A percentile compares a stretch with the other conserved stretches of the same genome.
These are phyloP conservation scores for Saccharomycopsis sp. DNA, from an alignment of 805 yeast species.

Conservation along the genomic window DNA sequence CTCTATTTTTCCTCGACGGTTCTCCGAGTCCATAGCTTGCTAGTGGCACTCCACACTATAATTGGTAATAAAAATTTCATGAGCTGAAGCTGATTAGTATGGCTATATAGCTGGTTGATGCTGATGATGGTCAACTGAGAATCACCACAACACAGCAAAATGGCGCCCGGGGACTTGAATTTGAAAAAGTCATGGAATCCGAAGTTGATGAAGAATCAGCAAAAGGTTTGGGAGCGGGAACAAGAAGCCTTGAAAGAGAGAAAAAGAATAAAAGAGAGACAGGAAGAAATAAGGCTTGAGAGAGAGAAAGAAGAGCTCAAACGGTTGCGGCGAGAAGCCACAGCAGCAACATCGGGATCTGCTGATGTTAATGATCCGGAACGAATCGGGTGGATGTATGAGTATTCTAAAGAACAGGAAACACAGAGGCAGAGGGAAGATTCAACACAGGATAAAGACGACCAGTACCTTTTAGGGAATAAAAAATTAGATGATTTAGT, in stretches of 20 bases:
- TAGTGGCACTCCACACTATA: no score
- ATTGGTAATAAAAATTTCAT: no score
- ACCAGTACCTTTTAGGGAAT: slow-evolving; percentile 49
- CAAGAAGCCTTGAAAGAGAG: slow-evolving; percentile 71
- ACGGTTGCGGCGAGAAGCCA: slow-evolving; percentile 26
- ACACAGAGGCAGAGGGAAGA: slow-evolving; percentile 10
- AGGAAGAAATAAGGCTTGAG: slow-evolving; percentile 57
- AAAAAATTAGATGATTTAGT: slow-evolving; percentile 38
- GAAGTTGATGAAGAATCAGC: slow-evolving; percentile 73
- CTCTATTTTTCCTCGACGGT: no score
- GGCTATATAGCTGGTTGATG: no score
- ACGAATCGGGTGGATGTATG: slow-evolving; percentile 85
- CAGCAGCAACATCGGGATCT: slow-evolving; percentile 24
- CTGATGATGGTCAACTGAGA: no score
- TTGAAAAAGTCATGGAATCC: slow-evolving; percentile 97
- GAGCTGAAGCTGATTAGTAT: no score
- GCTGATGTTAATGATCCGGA: slow-evolving; percentile 32
- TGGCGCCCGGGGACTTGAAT: slow-evolving; percentile 76
- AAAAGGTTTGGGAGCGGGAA: slow-evolving; percentile 77
- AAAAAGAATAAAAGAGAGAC: slow-evolving; percentile 53
- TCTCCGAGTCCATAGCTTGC: no score
- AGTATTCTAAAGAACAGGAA: slow-evolving; percentile 35
- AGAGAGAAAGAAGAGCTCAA: slow-evolving; percentile 51
- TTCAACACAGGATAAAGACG: slow-evolving; percentile 30
- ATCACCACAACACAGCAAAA: slow-evolving; percentile 21